A percentile compares a stretch with the other conserved stretches of the same genome.
Conservation (phyloP, 2,329 filamentous ascomycete species). For the Berkeleyomyces rouxiae region DNA sequence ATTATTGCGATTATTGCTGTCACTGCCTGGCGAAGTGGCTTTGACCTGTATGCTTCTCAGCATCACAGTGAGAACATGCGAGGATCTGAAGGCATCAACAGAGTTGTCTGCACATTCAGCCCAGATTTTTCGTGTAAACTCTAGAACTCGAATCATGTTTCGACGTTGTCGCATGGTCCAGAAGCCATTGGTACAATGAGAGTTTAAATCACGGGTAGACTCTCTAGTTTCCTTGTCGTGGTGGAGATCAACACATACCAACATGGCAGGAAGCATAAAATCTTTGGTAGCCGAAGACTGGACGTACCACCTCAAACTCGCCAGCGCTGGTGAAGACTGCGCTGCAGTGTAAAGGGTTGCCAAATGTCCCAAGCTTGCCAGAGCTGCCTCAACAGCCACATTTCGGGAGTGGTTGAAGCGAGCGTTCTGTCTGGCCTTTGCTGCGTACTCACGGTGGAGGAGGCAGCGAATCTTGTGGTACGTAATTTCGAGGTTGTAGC, state of each 20-base stretch:
- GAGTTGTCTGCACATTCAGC: conserved; percentile 57
- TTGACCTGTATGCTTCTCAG: conserved; percentile 46
- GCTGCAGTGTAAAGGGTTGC: conserved; percentile 59
- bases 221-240: conserved; percentile 24
- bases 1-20: background rate
- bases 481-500: conserved; percentile 68
- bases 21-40: background rate
- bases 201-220: conserved; percentile 24
- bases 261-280: conserved; percentile 71
- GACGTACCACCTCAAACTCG: conserved; percentile 62
- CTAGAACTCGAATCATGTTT: conserved; percentile 62
- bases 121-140: conserved; percentile 65
- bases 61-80: conserved; percentile 66
- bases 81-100: conserved; percentile 82
- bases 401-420: conserved; percentile 72
- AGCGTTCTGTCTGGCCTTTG: conserved; percentile 58
- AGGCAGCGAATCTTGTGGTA: conserved; percentile 82
- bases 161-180: conserved; percentile 45
- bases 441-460: conserved; percentile 73
- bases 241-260: conserved; percentile 69
- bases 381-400: conserved; percentile 69
- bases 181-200: background rate
- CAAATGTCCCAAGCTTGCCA: conserved; percentile 67
- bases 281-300: conserved; percentile 67
- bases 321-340: conserved; percentile 52